Evolutionary conservation across 805 yeast species (phyloP).

Genomic region (Monosporozyma aquatica): DNA sequence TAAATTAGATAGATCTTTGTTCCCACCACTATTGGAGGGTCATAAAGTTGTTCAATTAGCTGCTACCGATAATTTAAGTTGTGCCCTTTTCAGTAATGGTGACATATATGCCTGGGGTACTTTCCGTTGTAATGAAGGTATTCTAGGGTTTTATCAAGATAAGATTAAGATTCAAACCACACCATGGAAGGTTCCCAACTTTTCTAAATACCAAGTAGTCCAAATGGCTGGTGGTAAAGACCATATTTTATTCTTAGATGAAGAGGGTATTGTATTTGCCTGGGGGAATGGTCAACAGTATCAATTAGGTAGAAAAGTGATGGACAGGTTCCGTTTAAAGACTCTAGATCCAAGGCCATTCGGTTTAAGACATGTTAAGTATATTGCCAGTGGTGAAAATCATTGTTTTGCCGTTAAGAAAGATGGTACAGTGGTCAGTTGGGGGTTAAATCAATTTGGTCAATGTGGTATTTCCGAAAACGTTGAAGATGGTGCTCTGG

Average conservation of each 20-base stretch:
- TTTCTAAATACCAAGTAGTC: slow-evolving; percentile 52
- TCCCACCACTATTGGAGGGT: slow-evolving; percentile 48
- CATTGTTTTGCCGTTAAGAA: slow-evolving; percentile 87
- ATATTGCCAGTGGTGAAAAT: slow-evolving; percentile 87
- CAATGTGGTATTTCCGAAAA: slow-evolving; percentile 82
- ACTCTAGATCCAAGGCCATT: slow-evolving; percentile 75
- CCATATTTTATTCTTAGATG: slow-evolving; percentile 76
- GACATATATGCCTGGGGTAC: slow-evolving; percentile 97
- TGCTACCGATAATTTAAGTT: slow-evolving; percentile 88
- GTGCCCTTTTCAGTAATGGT: slow-evolving; percentile 69
- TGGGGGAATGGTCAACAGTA: slow-evolving; percentile 97
- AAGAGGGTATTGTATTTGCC: slow-evolving; percentile 78
- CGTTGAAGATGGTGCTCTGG: slow-evolving; percentile 77
- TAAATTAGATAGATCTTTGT: slow-evolving; percentile 44
- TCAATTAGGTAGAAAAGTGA: slow-evolving; percentile 80
- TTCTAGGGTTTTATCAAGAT: slow-evolving; percentile 65
- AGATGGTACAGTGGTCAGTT: slow-evolving; percentile 62
- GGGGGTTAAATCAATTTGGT: slow-evolving; percentile 97
- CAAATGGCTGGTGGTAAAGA: slow-evolving; percentile 91
- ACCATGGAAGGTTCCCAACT: slow-evolving; percentile 50
- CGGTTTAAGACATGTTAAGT: slow-evolving; percentile 69
- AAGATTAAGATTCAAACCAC: slow-evolving; percentile 51
- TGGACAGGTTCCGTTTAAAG: slow-evolving; percentile 67
- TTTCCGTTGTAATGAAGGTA: slow-evolving; percentile 87
- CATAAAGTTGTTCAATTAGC: slow-evolving; percentile 65